Conservation (phyloP, 441 rosid species). For the Gossypium armourianum region DNA sequence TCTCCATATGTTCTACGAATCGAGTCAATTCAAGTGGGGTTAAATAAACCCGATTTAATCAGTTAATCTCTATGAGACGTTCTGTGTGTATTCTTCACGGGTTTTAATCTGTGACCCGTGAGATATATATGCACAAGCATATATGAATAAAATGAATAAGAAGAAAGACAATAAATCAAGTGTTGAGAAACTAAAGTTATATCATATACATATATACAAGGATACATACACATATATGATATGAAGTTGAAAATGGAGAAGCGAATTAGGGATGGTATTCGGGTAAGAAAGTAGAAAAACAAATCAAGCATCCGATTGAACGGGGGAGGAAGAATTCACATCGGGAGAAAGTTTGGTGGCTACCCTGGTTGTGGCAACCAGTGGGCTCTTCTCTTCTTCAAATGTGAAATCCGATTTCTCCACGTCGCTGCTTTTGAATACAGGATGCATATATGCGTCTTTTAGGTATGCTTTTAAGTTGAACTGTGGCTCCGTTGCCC, state of each 20-base stretch:
- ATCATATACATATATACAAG: not conserved
- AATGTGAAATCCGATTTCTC: slow-evolving; percentile 29
- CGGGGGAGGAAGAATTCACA: slow-evolving; percentile 20
- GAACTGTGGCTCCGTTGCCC: slow-evolving; percentile 68
- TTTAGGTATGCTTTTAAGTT: slow-evolving; percentile 56
- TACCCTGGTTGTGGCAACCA: slow-evolving; percentile 57
- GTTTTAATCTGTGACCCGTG: too few relatives aligned
- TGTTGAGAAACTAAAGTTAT: not conserved
- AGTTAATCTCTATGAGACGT: too few relatives aligned
- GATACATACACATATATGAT: not conserved
- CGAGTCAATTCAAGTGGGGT: too few relatives aligned
- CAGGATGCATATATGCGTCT: slow-evolving; percentile 76
- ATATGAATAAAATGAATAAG: not conserved
- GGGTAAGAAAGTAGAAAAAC: not conserved
- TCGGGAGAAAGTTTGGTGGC: slow-evolving; percentile 24
- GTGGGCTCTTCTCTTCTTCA: slow-evolving; percentile 53
- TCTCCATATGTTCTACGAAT: too few relatives aligned
- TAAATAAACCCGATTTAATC: too few relatives aligned
- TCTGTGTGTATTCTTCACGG: too few relatives aligned
- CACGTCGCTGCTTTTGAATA: slow-evolving; percentile 44
- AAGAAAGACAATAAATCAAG: not conserved
- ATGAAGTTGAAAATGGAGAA: not conserved
- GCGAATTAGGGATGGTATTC: not conserved
- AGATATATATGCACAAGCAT: too few relatives aligned
- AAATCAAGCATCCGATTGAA: not conserved